Evolutionary conservation across 441 rosid genomes (phyloP).

Genomic region (Gossypium gossypioides): DNA sequence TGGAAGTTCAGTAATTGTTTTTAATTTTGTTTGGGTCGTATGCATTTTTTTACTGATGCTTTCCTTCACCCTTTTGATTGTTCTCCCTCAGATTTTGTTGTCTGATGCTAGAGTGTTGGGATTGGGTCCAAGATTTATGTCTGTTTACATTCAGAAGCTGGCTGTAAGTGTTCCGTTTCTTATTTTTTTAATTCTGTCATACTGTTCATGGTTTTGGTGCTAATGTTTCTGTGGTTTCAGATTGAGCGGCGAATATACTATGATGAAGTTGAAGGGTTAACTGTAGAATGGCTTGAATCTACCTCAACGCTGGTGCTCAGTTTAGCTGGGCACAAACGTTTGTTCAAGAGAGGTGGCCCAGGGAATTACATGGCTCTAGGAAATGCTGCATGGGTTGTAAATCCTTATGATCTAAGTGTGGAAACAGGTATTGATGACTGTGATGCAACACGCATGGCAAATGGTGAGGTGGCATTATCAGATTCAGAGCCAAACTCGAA

Average conservation of each 20-base stretch:
- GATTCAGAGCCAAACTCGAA: conserved; percentile 12
- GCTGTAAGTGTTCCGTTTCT: conserved; percentile 45
- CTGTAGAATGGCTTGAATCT: conserved; percentile 68
- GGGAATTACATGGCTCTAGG: conserved; percentile 39
- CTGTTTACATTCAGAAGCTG: conserved; percentile 62
- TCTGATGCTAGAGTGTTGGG: conserved; percentile 78
- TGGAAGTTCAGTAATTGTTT: background rate
- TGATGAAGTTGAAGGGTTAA: conserved; percentile 72
- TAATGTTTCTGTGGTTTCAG: conserved; percentile 27
- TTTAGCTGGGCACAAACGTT: conserved; percentile 30
- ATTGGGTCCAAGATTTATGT: conserved; percentile 82
- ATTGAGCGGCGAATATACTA: conserved; percentile 67
- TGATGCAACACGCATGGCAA: conserved; percentile 15
- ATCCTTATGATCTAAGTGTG: conserved; percentile 37
- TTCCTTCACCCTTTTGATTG: background rate
- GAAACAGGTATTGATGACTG: conserved; percentile 15
- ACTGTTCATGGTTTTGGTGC: background rate
- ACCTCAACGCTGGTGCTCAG: conserved; percentile 68
- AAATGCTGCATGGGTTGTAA: conserved; percentile 48
- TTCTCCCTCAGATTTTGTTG: conserved; percentile 43
- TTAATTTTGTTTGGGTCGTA: background rate
- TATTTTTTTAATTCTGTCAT: background rate
- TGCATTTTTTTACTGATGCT: conserved; percentile 1
- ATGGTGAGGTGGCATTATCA: conserved; percentile 7
- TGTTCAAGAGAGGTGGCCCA: conserved; percentile 33